Evolutionary conservation across 768 basidiomycete species (phyloP).

Genomic region (Leccinum fibrillosum): DNA sequence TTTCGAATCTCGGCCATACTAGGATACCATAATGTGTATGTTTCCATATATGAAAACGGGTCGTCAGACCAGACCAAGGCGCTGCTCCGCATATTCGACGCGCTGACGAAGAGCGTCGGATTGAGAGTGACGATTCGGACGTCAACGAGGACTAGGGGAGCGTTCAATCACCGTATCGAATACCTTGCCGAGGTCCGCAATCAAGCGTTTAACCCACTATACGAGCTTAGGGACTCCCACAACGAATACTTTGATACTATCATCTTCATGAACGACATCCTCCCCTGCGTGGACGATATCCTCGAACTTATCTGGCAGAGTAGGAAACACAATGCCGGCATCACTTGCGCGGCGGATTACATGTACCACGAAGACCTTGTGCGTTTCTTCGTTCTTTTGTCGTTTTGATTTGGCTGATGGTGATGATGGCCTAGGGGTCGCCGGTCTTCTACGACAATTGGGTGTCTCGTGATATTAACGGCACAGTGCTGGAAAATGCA

Average conservation of each 20-base stretch:
- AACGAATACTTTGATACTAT: constrained; percentile 96
- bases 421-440: constrained; percentile 42
- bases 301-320: constrained; percentile 98
- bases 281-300: constrained; percentile 96
- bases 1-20: constrained; percentile 90
- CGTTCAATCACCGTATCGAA: constrained; percentile 99
- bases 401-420: not conserved
- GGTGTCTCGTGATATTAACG: constrained; percentile 98
- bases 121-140: constrained; percentile 92
- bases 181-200: constrained; percentile 99
- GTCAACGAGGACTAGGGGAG: constrained; percentile 87
- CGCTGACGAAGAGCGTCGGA: constrained; percentile 85
- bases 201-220: constrained; percentile 91
- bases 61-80: constrained; percentile 99
- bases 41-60: constrained; percentile 99
- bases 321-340: constrained; percentile 90
- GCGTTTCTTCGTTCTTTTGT: constrained; percentile 24
- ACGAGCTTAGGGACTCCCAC: constrained; percentile 88
- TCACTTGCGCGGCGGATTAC: constrained; percentile 98
- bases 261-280: constrained; percentile 99
- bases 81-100: constrained; percentile 90
- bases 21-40: constrained; percentile 97
- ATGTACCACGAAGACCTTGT: constrained; percentile 98
- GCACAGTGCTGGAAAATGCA: constrained; percentile 96
- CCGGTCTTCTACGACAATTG: constrained; percentile 99